Percentiles rank a stretch among this genome's conserved stretches.
phyloP scores from a whole-genome alignment of 805 yeast species.

The Yamadazyma takamatsuzukensis region DNA sequence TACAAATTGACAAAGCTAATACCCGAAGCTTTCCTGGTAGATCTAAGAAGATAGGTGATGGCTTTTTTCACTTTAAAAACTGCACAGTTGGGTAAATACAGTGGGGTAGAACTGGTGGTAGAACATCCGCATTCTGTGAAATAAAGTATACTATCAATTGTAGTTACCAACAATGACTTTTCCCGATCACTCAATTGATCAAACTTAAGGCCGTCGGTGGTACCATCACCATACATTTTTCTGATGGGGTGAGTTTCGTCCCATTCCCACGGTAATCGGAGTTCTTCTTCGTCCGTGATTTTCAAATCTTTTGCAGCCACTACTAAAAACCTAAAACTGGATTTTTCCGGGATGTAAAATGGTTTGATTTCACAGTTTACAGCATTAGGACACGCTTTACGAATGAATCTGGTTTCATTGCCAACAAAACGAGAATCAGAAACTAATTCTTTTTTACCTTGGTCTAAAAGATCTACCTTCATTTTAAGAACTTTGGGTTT shows the following conservation, averaged over 20 bases:
- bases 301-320: constrained; percentile 52
- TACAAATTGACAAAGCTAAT: constrained; percentile 31
- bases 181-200: constrained; percentile 53
- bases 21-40: constrained; percentile 50
- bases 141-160: constrained; percentile 59
- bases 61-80: constrained; percentile 60
- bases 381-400: constrained; percentile 59
- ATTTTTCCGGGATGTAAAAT: constrained; percentile 37
- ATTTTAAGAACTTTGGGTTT: constrained; percentile 37
- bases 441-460: constrained; percentile 44
- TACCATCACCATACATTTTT: constrained; percentile 30
- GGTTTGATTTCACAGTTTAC: constrained; percentile 71
- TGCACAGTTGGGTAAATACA: constrained; percentile 43
- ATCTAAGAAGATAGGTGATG: constrained; percentile 55
- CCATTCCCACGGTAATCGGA: constrained; percentile 88
- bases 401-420: constrained; percentile 65
- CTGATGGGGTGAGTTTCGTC: constrained; percentile 72
- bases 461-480: constrained; percentile 1
- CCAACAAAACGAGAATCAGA: constrained; percentile 82
- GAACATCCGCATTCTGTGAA: constrained; percentile 64
- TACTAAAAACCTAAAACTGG: constrained; percentile 48
- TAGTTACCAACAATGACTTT: constrained; percentile 53
- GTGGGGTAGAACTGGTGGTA: constrained; percentile 30
- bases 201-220: constrained; percentile 33
- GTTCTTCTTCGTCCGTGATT: constrained; percentile 46